Conservation (phyloP, 2,329 filamentous ascomycete species). For the Chrysoporthe austroafricana region DNA sequence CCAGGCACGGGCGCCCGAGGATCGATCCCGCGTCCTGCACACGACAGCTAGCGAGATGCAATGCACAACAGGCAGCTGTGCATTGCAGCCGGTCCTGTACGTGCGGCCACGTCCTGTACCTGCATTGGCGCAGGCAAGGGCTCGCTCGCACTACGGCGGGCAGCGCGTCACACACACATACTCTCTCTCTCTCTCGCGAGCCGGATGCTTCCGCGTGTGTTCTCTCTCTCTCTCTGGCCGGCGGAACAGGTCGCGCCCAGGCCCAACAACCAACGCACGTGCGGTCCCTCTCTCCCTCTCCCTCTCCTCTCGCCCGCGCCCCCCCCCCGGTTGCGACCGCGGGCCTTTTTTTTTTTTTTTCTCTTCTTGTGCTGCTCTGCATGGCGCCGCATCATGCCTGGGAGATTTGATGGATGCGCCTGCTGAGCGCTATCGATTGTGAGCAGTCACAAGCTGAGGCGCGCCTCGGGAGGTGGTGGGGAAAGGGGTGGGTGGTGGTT, state of each 20-base stretch:
- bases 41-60: background rate
- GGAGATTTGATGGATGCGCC: background rate
- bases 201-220: conserved; percentile 4
- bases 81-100: conserved; percentile 1
- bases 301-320: background rate
- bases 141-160: background rate
- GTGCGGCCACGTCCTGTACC: background rate
- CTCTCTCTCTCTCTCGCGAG: background rate
- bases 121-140: conserved; percentile 7
- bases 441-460: conserved; percentile 1
- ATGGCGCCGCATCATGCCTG: background rate
- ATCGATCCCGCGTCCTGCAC: background rate
- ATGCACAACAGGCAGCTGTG: background rate
- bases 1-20: background rate
- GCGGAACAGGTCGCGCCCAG: background rate
- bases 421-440: conserved; percentile 4
- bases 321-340: background rate
- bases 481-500: background rate
- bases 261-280: background rate
- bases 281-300: background rate
- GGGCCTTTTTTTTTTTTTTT: background rate
- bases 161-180: too few species aligned
- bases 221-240: background rate
- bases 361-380: background rate
- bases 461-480: background rate